Evolutionary conservation across 164 flowering plant genomes (phyloP).

Genomic region (Vitis vinifera): ASM3070453v1 NC_081823.1:3668501-3669000

Average conservation of each 20-base stretch:
- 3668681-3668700: neutral
- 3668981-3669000: constrained; percentile 2
- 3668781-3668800: neutral
- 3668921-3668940: neutral
- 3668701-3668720: neutral
- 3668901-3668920: neutral
- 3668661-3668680: neutral
- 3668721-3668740: neutral
- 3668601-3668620: too few relatives aligned
- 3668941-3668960: neutral
- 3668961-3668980: neutral
- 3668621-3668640: neutral
- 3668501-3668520: too few relatives aligned
- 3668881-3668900: neutral
- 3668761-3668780: neutral
- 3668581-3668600: too few relatives aligned
- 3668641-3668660: neutral
- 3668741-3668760: neutral
- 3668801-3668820: neutral
- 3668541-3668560: too few relatives aligned
- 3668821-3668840: neutral
- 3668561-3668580: too few relatives aligned
- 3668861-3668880: neutral
- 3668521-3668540: too few relatives aligned
- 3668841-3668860: neutral